phyloP scores from a whole-genome alignment of 768 basidiomycete species.

The Trametes villosa region DNA sequence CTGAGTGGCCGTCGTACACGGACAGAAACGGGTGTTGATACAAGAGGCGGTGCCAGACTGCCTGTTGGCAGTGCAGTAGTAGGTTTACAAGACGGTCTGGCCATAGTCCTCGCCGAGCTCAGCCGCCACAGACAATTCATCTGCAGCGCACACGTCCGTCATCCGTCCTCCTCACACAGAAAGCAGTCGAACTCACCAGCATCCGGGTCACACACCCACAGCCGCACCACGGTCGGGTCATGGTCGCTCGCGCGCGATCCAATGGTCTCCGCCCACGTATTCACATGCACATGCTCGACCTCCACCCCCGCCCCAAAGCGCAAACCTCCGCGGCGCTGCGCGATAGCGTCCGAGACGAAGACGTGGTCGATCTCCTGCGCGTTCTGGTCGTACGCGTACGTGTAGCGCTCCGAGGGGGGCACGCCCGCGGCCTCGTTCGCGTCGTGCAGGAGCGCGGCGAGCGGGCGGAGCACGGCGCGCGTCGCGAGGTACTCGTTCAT shows the following conservation, averaged over 20 bases:
- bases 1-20: no score
- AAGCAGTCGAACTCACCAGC: background rate
- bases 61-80: no score
- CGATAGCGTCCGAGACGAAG: conserved; percentile 53
- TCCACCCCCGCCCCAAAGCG: conserved; percentile 21
- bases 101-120: background rate
- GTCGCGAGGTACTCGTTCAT: conserved; percentile 65
- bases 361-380: conserved; percentile 63
- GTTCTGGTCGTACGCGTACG: conserved; percentile 64
- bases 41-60: no score
- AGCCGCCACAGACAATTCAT: background rate
- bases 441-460: conserved; percentile 47
- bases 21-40: no score
- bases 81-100: background rate
- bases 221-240: conserved; percentile 58
- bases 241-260: conserved; percentile 57
- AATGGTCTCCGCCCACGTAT: conserved; percentile 54
- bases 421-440: conserved; percentile 56
- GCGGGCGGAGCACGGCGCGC: conserved; percentile 52
- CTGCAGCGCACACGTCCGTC: background rate
- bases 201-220: conserved; percentile 48
- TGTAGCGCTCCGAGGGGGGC: conserved; percentile 57
- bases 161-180: background rate
- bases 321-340: conserved; percentile 3
- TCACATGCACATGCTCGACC: conserved; percentile 64